These are phyloP conservation scores for Danielia reshetovae DNA, from an alignment of 805 yeast genomes.

Conservation along the genomic window DNA sequence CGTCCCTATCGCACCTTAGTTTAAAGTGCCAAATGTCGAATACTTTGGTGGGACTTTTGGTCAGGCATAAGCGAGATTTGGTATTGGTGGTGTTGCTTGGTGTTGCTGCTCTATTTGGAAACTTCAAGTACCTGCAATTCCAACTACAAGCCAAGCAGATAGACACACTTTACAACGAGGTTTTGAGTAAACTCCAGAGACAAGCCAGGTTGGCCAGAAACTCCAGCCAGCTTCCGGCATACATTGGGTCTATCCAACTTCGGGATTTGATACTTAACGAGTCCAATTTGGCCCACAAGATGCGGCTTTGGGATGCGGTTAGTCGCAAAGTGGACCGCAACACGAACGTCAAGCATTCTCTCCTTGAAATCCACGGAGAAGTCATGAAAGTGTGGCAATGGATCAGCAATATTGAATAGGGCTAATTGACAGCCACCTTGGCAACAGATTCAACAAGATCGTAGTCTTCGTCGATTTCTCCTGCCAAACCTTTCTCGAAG, in stretches of 20 bases:
- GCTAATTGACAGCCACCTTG: constrained; percentile 6
- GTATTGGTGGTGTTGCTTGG: constrained; percentile 12
- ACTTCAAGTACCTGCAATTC: constrained; percentile 33
- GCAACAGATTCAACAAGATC: constrained; percentile 18
- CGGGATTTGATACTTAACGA: constrained; percentile 59
- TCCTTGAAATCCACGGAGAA: constrained; percentile 79
- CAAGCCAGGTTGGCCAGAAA: constrained; percentile 36
- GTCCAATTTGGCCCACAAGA: constrained; percentile 26
- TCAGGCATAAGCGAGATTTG: constrained; percentile 19
- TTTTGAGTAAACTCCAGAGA: constrained; percentile 46
- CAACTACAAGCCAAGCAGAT: constrained; percentile 39
- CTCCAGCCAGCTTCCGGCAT: constrained; percentile 33
- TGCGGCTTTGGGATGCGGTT: constrained; percentile 58
- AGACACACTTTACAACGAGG: constrained; percentile 44
- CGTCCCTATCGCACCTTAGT: constrained; percentile 62
- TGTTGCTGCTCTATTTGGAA: constrained; percentile 13
- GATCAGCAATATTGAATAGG: constrained; percentile 32
- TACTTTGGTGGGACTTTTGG: constrained; percentile 40
- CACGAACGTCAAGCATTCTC: constrained; percentile 57
- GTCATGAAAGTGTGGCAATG: constrained; percentile 87
- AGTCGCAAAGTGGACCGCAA: constrained; percentile 56
- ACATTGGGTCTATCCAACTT: constrained; percentile 66
- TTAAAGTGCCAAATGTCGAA: constrained; percentile 54
- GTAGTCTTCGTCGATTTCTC: constrained; percentile 48
- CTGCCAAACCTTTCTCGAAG: constrained; percentile 85